These are phyloP conservation scores for Phytophthora boehmeriae DNA, from an alignment of 352 stramenopile species.

Conservation along the genomic window DNA sequence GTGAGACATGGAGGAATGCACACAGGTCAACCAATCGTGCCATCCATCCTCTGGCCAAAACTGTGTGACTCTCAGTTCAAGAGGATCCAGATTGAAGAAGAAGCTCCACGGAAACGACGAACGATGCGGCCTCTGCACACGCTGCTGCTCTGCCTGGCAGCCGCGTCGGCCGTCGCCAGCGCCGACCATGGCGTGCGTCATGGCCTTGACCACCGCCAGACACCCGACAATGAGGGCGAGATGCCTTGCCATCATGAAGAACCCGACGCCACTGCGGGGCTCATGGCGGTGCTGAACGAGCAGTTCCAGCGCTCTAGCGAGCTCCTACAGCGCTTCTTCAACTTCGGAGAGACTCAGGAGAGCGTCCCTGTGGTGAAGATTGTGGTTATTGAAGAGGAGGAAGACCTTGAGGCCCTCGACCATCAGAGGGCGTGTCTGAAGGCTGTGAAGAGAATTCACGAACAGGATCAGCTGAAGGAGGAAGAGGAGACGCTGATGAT, in stretches of 20 bases:
- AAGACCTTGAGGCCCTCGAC: slow-evolving; percentile 13
- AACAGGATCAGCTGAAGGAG: slow-evolving; percentile 47
- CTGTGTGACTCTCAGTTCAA: slow-evolving; percentile 31
- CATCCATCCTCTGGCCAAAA: too few species aligned
- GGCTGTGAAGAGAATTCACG: slow-evolving; percentile 47
- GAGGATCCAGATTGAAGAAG: slow-evolving; percentile 46
- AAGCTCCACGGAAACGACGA: slow-evolving; percentile 11
- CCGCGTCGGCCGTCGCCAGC: slow-evolving; percentile 20
- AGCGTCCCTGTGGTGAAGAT: slow-evolving; percentile 28
- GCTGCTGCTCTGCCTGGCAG: slow-evolving; percentile 33
- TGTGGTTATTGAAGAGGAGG: slow-evolving; percentile 37
- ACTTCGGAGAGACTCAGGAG: slow-evolving; percentile 15
- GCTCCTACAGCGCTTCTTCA: slow-evolving; percentile 47
- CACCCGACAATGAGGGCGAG: slow-evolving; percentile 4
- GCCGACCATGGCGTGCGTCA: slow-evolving; percentile 18
- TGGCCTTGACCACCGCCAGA: slow-evolving; percentile 2
- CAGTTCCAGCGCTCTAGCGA: slow-evolving; percentile 47
- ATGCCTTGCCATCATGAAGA: slow-evolving; percentile 16
- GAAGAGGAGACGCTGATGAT: slow-evolving; percentile 40
- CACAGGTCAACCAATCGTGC: not conserved
- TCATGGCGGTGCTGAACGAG: slow-evolving; percentile 40
- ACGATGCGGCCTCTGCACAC: slow-evolving; percentile 21
- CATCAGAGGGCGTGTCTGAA: slow-evolving; percentile 54
- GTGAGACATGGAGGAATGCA: slow-evolving; percentile 6
- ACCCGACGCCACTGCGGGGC: slow-evolving; percentile 13